Conservation (phyloP, 1,284 basidiomycete species). For the Cystobasidium sp. region DNA sequence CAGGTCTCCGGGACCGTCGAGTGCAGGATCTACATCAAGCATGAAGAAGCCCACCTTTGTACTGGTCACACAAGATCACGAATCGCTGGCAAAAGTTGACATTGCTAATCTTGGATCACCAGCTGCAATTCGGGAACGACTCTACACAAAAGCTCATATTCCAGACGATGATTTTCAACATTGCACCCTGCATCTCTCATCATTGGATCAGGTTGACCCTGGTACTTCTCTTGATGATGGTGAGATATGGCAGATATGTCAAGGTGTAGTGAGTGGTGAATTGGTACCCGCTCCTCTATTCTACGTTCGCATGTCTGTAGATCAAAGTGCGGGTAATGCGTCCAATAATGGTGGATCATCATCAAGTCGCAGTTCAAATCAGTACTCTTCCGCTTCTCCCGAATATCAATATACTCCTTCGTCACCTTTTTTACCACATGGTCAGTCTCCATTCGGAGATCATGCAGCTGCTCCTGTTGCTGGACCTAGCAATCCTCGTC, state of each 20-base stretch:
- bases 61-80: constrained; percentile 64
- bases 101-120: constrained; percentile 71
- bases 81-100: constrained; percentile 76
- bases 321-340: background rate
- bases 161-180: constrained; percentile 76
- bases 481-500: background rate
- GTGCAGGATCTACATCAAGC: constrained; percentile 5
- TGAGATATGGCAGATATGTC: constrained; percentile 71
- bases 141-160: constrained; percentile 82
- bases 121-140: constrained; percentile 77
- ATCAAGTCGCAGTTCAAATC: background rate
- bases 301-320: constrained; percentile 28
- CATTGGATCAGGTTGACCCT: constrained; percentile 75
- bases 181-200: constrained; percentile 81
- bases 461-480: background rate
- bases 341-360: background rate
- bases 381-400: constrained; percentile 9
- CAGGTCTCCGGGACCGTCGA: constrained; percentile 9
- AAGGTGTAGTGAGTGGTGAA: constrained; percentile 56
- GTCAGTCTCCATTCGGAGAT: constrained; percentile 14
- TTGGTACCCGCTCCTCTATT: constrained; percentile 36
- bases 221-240: constrained; percentile 72
- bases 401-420: constrained; percentile 28
- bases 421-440: background rate
- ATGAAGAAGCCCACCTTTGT: constrained; percentile 38